phyloP scores from a whole-genome alignment of 805 yeast species.

The Yueomyces sinensis region DNA sequence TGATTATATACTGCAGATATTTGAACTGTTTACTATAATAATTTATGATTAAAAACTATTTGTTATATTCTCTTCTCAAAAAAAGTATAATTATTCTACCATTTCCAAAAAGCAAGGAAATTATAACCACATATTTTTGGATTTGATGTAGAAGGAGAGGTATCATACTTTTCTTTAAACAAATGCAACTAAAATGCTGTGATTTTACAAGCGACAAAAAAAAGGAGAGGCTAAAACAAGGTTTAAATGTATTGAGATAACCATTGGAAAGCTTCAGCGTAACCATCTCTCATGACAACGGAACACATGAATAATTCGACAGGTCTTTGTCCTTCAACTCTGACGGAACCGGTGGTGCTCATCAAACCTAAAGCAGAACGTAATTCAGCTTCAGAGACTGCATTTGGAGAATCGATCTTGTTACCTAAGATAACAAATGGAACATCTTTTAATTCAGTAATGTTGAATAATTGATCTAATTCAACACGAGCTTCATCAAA shows the following conservation, averaged over 20 bases:
- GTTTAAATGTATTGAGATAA: conserved; percentile 80
- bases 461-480: conserved; percentile 81
- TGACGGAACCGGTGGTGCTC: conserved; percentile 79
- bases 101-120: no score
- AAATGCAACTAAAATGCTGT: no score
- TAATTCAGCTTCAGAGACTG: conserved; percentile 89
- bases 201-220: no score
- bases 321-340: conserved; percentile 68
- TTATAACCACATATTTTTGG: no score
- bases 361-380: conserved; percentile 80
- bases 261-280: conserved; percentile 98
- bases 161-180: no score
- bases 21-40: no score
- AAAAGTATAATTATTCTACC: no score
- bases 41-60: no score
- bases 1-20: no score
- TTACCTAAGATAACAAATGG: conserved; percentile 93
- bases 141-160: no score
- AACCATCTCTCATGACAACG: conserved; percentile 97
- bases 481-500: conserved; percentile 91
- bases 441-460: conserved; percentile 79
- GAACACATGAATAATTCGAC: conserved; percentile 96
- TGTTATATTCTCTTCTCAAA: no score
- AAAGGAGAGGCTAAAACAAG: no score
- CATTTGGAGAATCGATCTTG: conserved; percentile 88